Percentiles rank a stretch among this genome's conserved stretches.
Evolutionary conservation across 805 yeast species (phyloP).

Genomic region (Maudiozyma barnettii): DNA sequence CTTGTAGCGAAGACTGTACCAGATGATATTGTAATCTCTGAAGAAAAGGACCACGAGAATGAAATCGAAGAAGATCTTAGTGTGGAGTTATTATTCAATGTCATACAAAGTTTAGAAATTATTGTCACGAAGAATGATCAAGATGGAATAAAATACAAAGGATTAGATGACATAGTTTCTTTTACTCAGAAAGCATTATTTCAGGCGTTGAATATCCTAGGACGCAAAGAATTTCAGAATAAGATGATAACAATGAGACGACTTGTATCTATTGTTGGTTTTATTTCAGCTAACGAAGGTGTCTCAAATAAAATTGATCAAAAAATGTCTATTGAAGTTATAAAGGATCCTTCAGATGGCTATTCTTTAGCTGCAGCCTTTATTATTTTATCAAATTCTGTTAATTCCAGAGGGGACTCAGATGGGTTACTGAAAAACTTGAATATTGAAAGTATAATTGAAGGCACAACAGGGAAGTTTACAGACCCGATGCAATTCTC

Average conservation of each 20-base stretch:
- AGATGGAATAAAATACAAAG: conserved; percentile 8
- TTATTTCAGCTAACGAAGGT: conserved; percentile 20
- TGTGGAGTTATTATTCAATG: conserved; percentile 14
- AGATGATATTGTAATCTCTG: conserved; percentile 2
- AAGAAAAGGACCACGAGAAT: conserved; percentile 6
- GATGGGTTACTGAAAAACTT: conserved; percentile 10
- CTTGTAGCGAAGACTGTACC: conserved; percentile 9
- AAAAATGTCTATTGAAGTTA: conserved; percentile 8
- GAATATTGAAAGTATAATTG: conserved; percentile 10
- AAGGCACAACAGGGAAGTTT: conserved; percentile 6
- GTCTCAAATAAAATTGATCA: conserved; percentile 17
- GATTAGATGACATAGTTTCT: conserved; percentile 1
- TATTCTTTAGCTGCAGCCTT: conserved; percentile 21
- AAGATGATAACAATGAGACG: conserved; percentile 28
- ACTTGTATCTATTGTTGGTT: conserved; percentile 17
- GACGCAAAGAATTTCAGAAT: conserved; percentile 15
- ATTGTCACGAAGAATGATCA: conserved; percentile 10
- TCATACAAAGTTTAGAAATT: conserved; percentile 16
- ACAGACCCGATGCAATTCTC: conserved; percentile 28
- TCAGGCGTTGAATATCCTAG: conserved; percentile 10
- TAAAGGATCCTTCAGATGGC: conserved; percentile 10
- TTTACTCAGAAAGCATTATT: conserved; percentile 14
- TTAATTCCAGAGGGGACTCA: conserved; percentile 15
- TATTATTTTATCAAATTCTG: conserved; percentile 22
- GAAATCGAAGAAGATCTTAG: conserved; percentile 18